phyloP scores from a whole-genome alignment of 2,329 filamentous ascomycete genomes.

The Madurella fahalii region DNA sequence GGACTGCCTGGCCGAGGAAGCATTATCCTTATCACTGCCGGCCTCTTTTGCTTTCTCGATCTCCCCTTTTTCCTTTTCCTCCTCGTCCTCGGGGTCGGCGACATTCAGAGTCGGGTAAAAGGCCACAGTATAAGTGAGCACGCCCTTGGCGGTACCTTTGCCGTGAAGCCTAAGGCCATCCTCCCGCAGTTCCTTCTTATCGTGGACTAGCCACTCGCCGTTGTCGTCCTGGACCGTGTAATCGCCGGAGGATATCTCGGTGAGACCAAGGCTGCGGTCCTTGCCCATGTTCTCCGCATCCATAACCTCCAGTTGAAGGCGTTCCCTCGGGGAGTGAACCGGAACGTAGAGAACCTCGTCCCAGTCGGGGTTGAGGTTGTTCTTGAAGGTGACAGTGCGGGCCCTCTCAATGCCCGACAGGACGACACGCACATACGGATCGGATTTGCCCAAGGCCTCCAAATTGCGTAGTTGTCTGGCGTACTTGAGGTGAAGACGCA shows the following conservation, averaged over 20 bases:
- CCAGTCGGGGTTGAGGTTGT: constrained; percentile 92
- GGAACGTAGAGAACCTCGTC: constrained; percentile 95
- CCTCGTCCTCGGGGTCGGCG: constrained; percentile 83
- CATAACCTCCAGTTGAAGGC: constrained; percentile 88
- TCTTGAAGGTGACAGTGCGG: constrained; percentile 91
- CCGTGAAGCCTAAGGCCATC: constrained; percentile 70
- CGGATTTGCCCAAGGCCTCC: constrained; percentile 93
- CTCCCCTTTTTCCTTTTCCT: constrained; percentile 50
- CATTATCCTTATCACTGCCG: constrained; percentile 39
- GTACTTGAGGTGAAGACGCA: constrained; percentile 86
- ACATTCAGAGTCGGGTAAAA: constrained; percentile 90
- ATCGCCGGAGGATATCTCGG: constrained; percentile 73
- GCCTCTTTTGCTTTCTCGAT: constrained; percentile 45
- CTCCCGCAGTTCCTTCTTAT: constrained; percentile 64
- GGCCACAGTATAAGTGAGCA: constrained; percentile 73
- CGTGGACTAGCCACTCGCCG: constrained; percentile 76
- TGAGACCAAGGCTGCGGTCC: constrained; percentile 78
- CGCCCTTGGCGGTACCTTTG: constrained; percentile 72
- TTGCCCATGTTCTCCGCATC: constrained; percentile 90
- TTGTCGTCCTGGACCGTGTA: constrained; percentile 73
- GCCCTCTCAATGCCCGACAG: constrained; percentile 88
- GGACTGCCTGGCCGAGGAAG: constrained; percentile 32
- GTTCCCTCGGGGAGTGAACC: constrained; percentile 78
- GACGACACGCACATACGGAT: constrained; percentile 85
- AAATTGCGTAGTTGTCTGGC: constrained; percentile 83